Evolutionary conservation across 371 early-diverging fungal genomes (phyloP), one percentile per base, ranked within the genome.

Genomic region (Blastocladiella emersonii): DNA sequence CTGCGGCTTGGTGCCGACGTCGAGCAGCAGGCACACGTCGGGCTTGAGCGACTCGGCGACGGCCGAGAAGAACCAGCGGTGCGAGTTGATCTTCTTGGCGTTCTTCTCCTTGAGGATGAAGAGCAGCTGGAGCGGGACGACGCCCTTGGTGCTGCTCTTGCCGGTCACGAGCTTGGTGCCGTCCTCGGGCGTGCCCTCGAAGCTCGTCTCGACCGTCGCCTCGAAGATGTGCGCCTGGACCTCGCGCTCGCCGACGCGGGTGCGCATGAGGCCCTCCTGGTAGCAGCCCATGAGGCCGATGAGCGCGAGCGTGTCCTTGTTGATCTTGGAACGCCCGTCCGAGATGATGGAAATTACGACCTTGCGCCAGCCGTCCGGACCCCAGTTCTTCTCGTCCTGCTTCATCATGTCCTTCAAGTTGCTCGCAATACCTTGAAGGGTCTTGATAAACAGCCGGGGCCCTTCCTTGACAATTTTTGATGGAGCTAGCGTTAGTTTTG

Each of bases 51-150:
- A 56, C 0, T 75, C 73, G 3, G 82, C 86, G 67, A 90, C 83
- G 1, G 88, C 88, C 63, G 85, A 85, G 68, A 89, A 92, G 73
- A 89, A 88, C 90, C 90, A 92, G 25, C 89, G 77, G 71, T 92
- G 90, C 0, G 86, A 86, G 71, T 91, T 91, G 72, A 91, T 84
- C 69, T 91, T 91, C 72, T 90, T 92, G 8, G 85, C 85, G 63
- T 92, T 92, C 64, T 88, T 86, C 74, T 91, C 91, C 72, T 92
- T 92, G 1, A 92, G 68, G 66, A 88, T 86, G 71, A 91, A 91
- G 34, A 91, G 64, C 8, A 87, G 76, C 70, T 91, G 90, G 0
- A 86, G 78, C 0, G 92, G 92, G 0, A 87, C 84, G 36, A 78
- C 68, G 2, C 74, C 78, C 66, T 78, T 51, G 13, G 27, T 51